phyloP scores from a whole-genome alignment of 208 protist species.

The Crithidia bombi region DNA sequence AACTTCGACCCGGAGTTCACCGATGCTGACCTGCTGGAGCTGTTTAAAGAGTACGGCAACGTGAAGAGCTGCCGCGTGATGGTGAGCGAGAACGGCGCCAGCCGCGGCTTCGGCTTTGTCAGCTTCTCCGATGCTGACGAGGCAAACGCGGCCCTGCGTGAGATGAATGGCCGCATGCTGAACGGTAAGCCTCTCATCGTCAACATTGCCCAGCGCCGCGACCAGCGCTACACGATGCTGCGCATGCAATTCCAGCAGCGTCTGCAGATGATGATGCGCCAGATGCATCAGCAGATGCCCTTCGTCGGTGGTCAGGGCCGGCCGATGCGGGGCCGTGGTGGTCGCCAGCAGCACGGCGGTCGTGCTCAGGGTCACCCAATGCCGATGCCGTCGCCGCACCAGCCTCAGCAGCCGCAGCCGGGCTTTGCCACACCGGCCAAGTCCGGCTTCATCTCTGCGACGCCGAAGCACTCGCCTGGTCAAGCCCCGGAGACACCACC shows the following conservation, averaged over 20 bases:
- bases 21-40: constrained; percentile 96
- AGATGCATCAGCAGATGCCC: constrained; percentile 64
- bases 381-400: constrained; percentile 34
- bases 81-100: constrained; percentile 92
- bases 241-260: constrained; percentile 95
- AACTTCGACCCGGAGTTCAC: constrained; percentile 98
- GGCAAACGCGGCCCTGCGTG: constrained; percentile 96
- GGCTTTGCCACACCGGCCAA: constrained; percentile 55
- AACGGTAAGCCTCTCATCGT: constrained; percentile 98
- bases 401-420: constrained; percentile 34
- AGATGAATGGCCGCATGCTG: constrained; percentile 98
- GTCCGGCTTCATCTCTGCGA: constrained; percentile 50
- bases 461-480: constrained; percentile 67
- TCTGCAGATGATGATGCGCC: constrained; percentile 87
- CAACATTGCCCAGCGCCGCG: constrained; percentile 96
- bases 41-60: constrained; percentile 97
- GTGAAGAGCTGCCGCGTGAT: constrained; percentile 99
- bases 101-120: constrained; percentile 98
- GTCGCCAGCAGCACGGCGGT: constrained; percentile 40
- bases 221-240: constrained; percentile 95
- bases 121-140: constrained; percentile 98
- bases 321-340: constrained; percentile 42
- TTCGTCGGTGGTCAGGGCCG: constrained; percentile 32
- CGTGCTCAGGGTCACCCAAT: constrained; percentile 43
- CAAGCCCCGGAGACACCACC: constrained; percentile 77